Base-by-base conservation (phyloP, 305 asterid genomes). In the Lippia alba region DNA sequence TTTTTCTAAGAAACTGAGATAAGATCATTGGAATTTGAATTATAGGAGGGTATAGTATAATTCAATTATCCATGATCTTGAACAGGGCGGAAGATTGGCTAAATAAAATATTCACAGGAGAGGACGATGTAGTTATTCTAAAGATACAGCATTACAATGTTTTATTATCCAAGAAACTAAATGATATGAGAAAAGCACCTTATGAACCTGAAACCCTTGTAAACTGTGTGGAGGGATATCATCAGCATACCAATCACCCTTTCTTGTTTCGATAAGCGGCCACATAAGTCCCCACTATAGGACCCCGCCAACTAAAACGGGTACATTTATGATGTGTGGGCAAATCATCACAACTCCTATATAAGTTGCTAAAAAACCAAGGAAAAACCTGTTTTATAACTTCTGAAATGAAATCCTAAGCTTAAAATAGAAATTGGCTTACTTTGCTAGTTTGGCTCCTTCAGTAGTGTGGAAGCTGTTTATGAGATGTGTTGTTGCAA, bases 261-360 rank as follows among this genome's bases (percentile, higher is more conserved):
- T 78, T 51, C 56, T 62, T 0, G 66, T 53, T 36, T 68, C 75
- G 16, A 80, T 80, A 1, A 75, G 64, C 0, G 85, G 88, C 88
- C 88, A 83, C 83, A 83, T 69, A 16, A 83, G 68, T 9, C 85
- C 88, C 88, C 88, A 83, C 0, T 85, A 83, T 45, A 83, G 24
- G 57, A 83, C 70, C 5, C 78, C 88, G 48, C 83, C 88, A 12
- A 78, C 64, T 2, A 83, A 83, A 17, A 80, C 4, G 0, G 88
- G 80, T 18, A 83, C 75, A 56, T 80, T 80, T 16, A 83, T 50
- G 17, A 80, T 75, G 72, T 83, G 69, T 14, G 85, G 83, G 50
- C 87, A 83, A 8, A 83, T 80, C 87, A 83, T 83, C 41, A 83
- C 88, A 4, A 76, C 80, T 51, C 88, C 85, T 24, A 80, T 80